These are phyloP conservation scores for Aciculosporium take DNA, from an alignment of 2,329 filamentous ascomycete species.

Conservation along the genomic window DNA sequence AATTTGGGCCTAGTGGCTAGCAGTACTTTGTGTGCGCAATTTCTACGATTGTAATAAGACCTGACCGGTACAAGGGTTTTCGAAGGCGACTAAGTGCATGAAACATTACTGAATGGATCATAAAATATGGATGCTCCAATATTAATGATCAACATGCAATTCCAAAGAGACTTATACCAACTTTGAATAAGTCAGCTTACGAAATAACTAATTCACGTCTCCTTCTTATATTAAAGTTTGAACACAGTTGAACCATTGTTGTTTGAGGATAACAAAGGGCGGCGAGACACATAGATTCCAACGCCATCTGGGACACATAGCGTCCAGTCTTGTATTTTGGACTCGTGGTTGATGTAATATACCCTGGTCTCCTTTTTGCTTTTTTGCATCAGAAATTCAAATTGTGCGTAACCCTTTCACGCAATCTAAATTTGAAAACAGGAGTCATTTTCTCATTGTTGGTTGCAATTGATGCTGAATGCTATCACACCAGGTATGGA, in stretches of 20 bases:
- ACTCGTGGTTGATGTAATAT: background rate
- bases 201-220: background rate
- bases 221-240: background rate
- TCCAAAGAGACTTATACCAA: background rate
- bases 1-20: background rate
- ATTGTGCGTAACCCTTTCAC: background rate
- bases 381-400: background rate
- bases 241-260: background rate
- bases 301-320: background rate
- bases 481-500: background rate
- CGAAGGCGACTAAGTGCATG: slow-evolving; percentile 40
- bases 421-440: no score
- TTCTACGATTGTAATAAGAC: background rate
- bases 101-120: slow-evolving; percentile 29
- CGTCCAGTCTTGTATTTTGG: background rate
- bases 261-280: background rate
- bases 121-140: background rate
- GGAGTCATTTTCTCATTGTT: background rate
- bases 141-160: background rate
- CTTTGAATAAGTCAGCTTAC: background rate
- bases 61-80: slow-evolving; percentile 27
- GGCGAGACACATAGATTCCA: background rate
- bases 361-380: background rate
- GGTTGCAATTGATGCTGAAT: background rate
- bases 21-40: background rate